Evolutionary conservation across 129 eudicot species (phyloP), one percentile per base, ranked within the genome.

Genomic region (Apium graveolens): DNA sequence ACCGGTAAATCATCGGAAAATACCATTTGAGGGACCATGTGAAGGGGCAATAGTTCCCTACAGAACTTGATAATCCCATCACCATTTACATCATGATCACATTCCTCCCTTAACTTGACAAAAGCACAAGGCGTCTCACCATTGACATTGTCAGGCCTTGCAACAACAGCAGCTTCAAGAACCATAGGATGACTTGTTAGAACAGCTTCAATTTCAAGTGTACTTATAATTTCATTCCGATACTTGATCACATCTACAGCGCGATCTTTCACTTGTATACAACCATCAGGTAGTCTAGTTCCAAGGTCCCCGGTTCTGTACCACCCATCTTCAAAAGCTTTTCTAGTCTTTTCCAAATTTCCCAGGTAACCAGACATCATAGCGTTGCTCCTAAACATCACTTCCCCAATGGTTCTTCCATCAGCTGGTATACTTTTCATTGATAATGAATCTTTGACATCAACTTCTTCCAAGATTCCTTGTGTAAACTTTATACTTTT

Each of bases 351-450:
- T 45, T 78, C 74, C n/a, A 74, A 9, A 76, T 83, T 70, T 38
- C 87, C 89, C n/a, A 87, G 63, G 90, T 91, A 91, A 31, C 97
- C 97, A 44, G 75, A 60, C 93, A 89, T 91, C 63, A 91, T 20
- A 16, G 84, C 26, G 32, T 91, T 91, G 78, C 93, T 80, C 79
- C 86, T 85, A 77, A 91, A 80, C 91, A 87, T 81, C 42, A 91
- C 81, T 79, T 91, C 97, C n/a, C 93, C 97, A 0, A 89, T 81
- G 11, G 90, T 87, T 78, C 81, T 84, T 20, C 93, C 93, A n/a
- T 91, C 97, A 0, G 62, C 31, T 14, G 91, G 90, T 53, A 89
- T 90, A 75, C 97, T 89, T 14, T 11, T 65, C 93, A 89, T 85
- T 1, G 85, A 89, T 5, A 69, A 70, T 0, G 85, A 80, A 75